Percentiles rank a stretch among this genome's conserved stretches.
Conservation (phyloP, 441 rosid genomes). For the Pelargonium hybrid region DNA sequence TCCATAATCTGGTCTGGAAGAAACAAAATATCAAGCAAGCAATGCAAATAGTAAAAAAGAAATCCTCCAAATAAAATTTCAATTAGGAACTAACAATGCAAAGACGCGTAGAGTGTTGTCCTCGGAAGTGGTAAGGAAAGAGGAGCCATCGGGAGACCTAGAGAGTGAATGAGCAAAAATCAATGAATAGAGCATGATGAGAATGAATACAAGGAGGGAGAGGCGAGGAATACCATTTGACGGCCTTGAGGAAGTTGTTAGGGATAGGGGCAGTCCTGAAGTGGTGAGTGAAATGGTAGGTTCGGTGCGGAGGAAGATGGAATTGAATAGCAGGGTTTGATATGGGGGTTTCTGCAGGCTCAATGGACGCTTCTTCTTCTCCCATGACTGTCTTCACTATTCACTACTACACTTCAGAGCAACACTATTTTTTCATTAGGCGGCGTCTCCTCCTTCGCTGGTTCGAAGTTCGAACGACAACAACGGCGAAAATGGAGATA, state of each 20-base stretch:
- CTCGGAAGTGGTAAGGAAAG: constrained; percentile 61
- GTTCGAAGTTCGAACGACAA: no score
- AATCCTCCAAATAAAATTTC: background rate
- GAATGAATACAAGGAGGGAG: background rate
- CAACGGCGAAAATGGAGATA: no score
- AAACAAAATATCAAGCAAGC: background rate
- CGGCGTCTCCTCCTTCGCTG: no score
- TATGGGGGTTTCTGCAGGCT: constrained; percentile 19
- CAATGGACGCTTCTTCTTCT: constrained; percentile 31
- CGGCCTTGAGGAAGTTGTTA: constrained; percentile 76
- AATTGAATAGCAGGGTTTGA: constrained; percentile 36
- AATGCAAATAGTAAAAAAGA: background rate
- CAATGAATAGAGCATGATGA: background rate
- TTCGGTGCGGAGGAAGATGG: constrained; percentile 50
- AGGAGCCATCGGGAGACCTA: constrained; percentile 83
- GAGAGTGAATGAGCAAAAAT: background rate
- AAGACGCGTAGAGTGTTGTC: constrained; percentile 57
- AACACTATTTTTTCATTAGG: no score
- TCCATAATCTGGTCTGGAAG: constrained; percentile 49
- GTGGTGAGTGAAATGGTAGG: constrained; percentile 49
- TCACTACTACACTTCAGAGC: no score
- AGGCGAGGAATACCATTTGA: constrained; percentile 43
- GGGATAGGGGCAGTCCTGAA: constrained; percentile 42
- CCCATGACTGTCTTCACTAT: constrained; percentile 2
- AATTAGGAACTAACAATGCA: constrained; percentile 35